phyloP scores from a whole-genome alignment of 2,329 filamentous ascomycete genomes.

The Rutstroemia sp. region DNA sequence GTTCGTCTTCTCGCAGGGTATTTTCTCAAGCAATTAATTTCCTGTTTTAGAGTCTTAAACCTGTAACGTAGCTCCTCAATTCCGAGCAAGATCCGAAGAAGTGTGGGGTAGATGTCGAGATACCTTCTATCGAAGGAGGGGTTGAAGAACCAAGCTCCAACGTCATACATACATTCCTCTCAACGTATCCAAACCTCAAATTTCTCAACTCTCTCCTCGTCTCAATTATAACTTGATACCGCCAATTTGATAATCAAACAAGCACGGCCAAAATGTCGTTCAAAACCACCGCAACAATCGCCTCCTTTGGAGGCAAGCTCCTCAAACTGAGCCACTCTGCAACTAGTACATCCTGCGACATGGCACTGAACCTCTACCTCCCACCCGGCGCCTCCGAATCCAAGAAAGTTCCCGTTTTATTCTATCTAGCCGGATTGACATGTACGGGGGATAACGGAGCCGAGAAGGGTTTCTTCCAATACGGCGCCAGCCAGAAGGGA shows the following conservation, averaged over 20 bases:
- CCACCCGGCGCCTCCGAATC: constrained; percentile 56
- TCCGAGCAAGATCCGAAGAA: constrained; percentile 7
- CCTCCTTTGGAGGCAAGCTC: constrained; percentile 88
- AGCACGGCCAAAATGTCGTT: constrained; percentile 58
- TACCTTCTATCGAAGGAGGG: constrained; percentile 16
- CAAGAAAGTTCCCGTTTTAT: constrained; percentile 69
- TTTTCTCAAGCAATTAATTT: background rate
- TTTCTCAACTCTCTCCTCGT: background rate
- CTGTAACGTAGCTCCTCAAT: background rate
- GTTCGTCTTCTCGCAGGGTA: background rate
- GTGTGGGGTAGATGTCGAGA: constrained; percentile 3
- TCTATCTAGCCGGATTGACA: constrained; percentile 91
- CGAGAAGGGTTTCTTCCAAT: constrained; percentile 86
- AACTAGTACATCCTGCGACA: constrained; percentile 71
- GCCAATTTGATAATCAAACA: background rate
- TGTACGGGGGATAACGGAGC: constrained; percentile 85
- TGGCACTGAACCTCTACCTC: constrained; percentile 89
- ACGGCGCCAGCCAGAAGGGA: constrained; percentile 67
- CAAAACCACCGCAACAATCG: constrained; percentile 81
- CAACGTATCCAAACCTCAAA: background rate
- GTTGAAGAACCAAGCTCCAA: constrained; percentile 16
- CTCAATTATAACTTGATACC: background rate
- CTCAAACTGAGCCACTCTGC: constrained; percentile 89
- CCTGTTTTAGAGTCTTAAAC: background rate
- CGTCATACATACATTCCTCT: constrained; percentile 17